Conservation (phyloP, 352 stramenopile genomes). For the Phytophthora crassamura region DNA sequence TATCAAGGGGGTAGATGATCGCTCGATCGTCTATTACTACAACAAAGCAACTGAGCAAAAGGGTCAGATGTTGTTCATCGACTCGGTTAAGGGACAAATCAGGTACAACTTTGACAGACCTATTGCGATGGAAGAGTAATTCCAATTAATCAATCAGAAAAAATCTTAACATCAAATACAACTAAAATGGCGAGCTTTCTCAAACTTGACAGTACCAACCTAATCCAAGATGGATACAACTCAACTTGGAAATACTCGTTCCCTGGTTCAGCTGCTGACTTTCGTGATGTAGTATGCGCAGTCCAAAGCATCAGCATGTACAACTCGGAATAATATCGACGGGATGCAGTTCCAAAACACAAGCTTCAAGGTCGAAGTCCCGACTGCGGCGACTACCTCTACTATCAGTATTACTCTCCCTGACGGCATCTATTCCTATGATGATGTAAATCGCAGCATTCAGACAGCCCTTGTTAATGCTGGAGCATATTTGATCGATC, state of each 20-base stretch:
- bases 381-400: constrained; percentile 13
- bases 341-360: constrained; percentile 6
- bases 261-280: not conserved
- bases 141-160: not conserved
- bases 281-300: not conserved
- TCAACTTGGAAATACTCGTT: constrained; percentile 8
- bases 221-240: constrained; percentile 2
- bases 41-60: constrained; percentile 36
- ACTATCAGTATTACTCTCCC: not conserved
- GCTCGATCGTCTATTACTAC: constrained; percentile 29
- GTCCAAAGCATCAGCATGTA: constrained; percentile 2
- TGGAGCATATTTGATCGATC: constrained; percentile 3
- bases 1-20: constrained; percentile 22
- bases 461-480: constrained; percentile 6
- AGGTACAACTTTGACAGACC: not conserved
- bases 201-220: constrained; percentile 1
- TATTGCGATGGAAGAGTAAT: not conserved
- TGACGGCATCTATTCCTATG: constrained; percentile 12
- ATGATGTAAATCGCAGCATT: constrained; percentile 10
- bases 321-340: constrained; percentile 1
- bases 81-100: not conserved
- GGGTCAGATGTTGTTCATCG: constrained; percentile 24
- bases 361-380: constrained; percentile 9
- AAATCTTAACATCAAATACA: constrained; percentile 3
- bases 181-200: constrained; percentile 4